phyloP scores from a whole-genome alignment of 2,329 filamentous ascomycete genomes.

The Aspergillus sp. region DNA sequence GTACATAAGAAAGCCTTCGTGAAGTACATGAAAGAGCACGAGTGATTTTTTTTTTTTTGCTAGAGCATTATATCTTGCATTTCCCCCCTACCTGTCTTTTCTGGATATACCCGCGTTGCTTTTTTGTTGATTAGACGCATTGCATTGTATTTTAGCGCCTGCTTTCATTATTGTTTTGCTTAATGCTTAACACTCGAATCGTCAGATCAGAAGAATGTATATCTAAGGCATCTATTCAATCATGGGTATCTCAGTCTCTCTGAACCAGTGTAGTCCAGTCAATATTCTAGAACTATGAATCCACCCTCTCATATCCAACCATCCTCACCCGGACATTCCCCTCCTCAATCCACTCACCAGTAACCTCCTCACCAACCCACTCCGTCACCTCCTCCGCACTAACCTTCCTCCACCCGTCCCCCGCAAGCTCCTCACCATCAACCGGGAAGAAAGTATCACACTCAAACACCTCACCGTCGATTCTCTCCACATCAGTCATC shows the following conservation, averaged over 20 bases:
- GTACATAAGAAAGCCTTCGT: slow-evolving; percentile 98
- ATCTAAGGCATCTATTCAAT: background rate
- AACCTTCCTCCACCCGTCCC: slow-evolving; percentile 39
- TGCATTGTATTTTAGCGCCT: background rate
- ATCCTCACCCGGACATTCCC: slow-evolving; percentile 56
- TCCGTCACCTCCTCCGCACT: slow-evolving; percentile 39
- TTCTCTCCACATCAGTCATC: slow-evolving; percentile 46
- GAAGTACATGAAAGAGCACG: slow-evolving; percentile 85
- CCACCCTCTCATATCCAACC: slow-evolving; percentile 47
- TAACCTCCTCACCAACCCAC: slow-evolving; percentile 50
- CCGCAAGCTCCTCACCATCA: slow-evolving; percentile 35
- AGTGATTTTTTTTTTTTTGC: slow-evolving; percentile 39
- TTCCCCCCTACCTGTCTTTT: background rate
- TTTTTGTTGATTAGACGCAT: background rate
- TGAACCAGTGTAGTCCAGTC: background rate
- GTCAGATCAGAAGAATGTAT: slow-evolving; percentile 3
- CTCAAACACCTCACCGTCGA: slow-evolving; percentile 41
- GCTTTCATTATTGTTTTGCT: background rate
- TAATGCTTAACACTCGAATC: slow-evolving; percentile 4
- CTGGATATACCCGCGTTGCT: background rate
- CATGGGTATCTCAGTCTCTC: slow-evolving; percentile 4
- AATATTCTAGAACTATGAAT: slow-evolving; percentile 4
- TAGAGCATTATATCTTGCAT: background rate
- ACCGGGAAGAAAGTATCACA: slow-evolving; percentile 56
- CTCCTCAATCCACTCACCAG: slow-evolving; percentile 51